A percentile compares a stretch with the other conserved stretches of the same genome.
phyloP scores from a whole-genome alignment of 306 rosid genomes.

The Glycyrrhiza uralensis region DNA sequence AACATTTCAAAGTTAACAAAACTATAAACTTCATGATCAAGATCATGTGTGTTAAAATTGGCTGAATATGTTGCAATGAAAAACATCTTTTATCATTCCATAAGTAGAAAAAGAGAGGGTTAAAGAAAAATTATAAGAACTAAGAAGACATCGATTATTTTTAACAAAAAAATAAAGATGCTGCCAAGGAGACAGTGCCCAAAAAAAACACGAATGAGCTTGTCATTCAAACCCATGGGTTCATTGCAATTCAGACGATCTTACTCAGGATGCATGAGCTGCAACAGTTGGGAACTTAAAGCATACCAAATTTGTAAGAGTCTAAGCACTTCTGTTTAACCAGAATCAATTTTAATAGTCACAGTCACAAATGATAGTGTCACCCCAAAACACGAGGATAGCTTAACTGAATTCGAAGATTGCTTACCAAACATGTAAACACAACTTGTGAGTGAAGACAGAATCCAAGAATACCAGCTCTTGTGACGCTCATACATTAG shows the following conservation, averaged over 20 bases:
- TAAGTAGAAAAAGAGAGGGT: neutral
- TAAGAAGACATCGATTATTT: neutral
- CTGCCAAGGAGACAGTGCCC: neutral
- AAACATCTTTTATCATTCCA: neutral
- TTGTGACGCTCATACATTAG: slow-evolving; percentile 89
- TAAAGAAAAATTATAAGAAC: neutral
- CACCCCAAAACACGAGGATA: neutral
- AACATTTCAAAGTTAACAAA: neutral
- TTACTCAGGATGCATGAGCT: neutral
- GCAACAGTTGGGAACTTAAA: neutral
- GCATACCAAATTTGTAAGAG: neutral
- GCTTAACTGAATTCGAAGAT: slow-evolving; percentile 6
- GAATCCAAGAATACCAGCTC: slow-evolving; percentile 99
- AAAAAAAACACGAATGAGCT: neutral
- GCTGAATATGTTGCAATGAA: neutral
- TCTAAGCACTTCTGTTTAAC: neutral
- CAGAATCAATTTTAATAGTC: slow-evolving; percentile 7
- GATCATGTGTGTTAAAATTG: neutral
- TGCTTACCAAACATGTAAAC: slow-evolving; percentile 97
- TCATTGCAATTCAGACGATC: neutral
- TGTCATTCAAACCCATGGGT: neutral
- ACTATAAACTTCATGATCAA: neutral
- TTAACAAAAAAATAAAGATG: neutral
- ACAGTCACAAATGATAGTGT: neutral
- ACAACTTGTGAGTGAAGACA: slow-evolving; percentile 93